A percentile compares a stretch with the other conserved stretches of the same genome.
Conservation (phyloP, 1,284 basidiomycete species). For the Heterobasidion annosum region DNA sequence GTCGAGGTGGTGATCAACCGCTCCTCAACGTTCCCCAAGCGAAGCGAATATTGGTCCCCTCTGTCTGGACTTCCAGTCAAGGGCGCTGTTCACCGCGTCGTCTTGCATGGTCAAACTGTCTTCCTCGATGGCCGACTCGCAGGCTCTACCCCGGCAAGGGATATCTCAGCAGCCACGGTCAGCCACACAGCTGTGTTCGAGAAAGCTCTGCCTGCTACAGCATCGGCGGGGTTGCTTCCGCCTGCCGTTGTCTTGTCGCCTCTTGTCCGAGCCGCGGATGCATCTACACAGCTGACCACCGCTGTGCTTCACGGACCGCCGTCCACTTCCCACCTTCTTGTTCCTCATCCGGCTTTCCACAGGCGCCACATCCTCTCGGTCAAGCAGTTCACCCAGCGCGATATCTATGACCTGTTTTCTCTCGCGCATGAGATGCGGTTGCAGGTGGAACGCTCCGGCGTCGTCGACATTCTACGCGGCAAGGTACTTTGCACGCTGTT, state of each 20-base stretch:
- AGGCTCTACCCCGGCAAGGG: constrained; percentile 59
- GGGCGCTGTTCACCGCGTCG: constrained; percentile 86
- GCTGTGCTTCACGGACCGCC: constrained; percentile 24
- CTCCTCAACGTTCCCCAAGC: constrained; percentile 47
- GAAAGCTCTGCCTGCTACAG: constrained; percentile 1
- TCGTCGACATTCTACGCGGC: constrained; percentile 85
- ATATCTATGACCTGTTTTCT: constrained; percentile 92
- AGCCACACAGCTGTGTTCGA: constrained; percentile 29
- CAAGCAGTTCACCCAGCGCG: constrained; percentile 87
- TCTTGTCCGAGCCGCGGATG: constrained; percentile 1
- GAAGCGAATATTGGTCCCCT: constrained; percentile 74
- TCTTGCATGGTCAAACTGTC: constrained; percentile 86
- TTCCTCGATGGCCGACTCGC: constrained; percentile 86
- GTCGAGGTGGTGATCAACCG: constrained; percentile 92
- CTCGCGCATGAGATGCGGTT: constrained; percentile 95
- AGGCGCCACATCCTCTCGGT: constrained; percentile 92
- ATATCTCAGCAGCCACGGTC: constrained; percentile 68
- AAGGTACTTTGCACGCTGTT: constrained; percentile 93
- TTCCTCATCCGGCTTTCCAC: constrained; percentile 65
- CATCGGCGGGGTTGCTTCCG: constrained; percentile 2
- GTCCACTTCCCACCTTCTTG: constrained; percentile 31
- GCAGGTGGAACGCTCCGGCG: constrained; percentile 88
- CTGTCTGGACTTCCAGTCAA: constrained; percentile 57
- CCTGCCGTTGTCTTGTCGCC: constrained; percentile 3
- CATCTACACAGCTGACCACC: constrained; percentile 7